Base-by-base conservation (phyloP, 148 eudicot genomes). In the Nepenthes mirabilis region DNA sequence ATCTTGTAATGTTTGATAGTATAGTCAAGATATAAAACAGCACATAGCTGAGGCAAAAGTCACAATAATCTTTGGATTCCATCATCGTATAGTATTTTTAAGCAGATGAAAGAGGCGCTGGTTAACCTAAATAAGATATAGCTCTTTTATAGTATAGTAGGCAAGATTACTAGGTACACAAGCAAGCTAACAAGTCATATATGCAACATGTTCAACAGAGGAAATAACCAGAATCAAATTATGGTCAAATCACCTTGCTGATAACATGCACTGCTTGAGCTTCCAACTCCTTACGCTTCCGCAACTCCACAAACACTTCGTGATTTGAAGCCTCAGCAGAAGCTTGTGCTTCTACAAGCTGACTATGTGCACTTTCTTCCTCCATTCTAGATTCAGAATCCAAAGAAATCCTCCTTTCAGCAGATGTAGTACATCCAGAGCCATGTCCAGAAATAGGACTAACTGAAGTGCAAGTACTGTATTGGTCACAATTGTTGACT, bases 231-330 rank as follows among this genome's bases (percentile, higher is more conserved):
- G 45, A 40, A 40, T 3, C 45, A 40, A 40, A 40, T 40, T 23
- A 23, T 23, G 23, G 48, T 45, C 6, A 49, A 49, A 49, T 49
- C 34, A 85, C 91, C 96, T 79, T 77, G 37, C 61, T 60, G 56
- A 79, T 74, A 62, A 78, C 62, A 52, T 85, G 77, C 37, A 79
- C 37, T 61, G 82, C 89, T 64, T 75, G 76, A 72, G 66, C 79
- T 76, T 83, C 96, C 70, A 76, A 53, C 7, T 67, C 54, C 55
- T 73, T 75, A 58, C 80, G 69, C 74, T 79, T 81, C 62, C 70
- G 58, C 58, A 76, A 47, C 83, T 85, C 82, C 36, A 52, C 45
- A 57, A 61, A 36, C 47, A 73, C 82, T 75, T 75, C 73, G 47
- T 70, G 62, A 47, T 71, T 79, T 58, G 75, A 79, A 62, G 54